phyloP scores from a whole-genome alignment of 352 stramenopile species.

The Phytophthora litchii region DNA sequence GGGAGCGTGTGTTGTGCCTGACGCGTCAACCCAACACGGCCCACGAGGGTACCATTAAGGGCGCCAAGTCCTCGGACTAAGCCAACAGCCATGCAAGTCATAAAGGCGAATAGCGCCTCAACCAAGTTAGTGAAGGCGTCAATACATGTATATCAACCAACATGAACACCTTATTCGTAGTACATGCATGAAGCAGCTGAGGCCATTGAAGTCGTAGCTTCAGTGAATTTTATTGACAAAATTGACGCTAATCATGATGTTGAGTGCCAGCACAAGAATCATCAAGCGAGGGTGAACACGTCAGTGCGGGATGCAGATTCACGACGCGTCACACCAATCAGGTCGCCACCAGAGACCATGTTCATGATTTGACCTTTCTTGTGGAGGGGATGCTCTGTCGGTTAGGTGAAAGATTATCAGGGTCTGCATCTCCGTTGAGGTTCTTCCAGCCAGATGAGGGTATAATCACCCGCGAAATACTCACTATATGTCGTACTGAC shows the following conservation, averaged over 20 bases:
- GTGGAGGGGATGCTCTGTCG: conserved; percentile 14
- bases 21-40: conserved; percentile 95
- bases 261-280: conserved; percentile 7
- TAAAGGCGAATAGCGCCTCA: conserved; percentile 21
- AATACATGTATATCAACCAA: conserved; percentile 36
- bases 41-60: conserved; percentile 45
- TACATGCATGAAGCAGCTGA: not conserved
- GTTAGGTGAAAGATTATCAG: conserved; percentile 9
- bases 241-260: conserved; percentile 9
- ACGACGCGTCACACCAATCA: conserved; percentile 15
- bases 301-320: not conserved
- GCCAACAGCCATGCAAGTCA: conserved; percentile 5
- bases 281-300: not conserved
- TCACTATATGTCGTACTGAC: not conserved
- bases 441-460: not conserved
- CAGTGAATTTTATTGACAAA: not conserved
- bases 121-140: conserved; percentile 9
- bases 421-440: not conserved
- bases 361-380: conserved; percentile 11
- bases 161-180: conserved; percentile 8
- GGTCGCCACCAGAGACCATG: not conserved
- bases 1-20: conserved; percentile 95
- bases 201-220: too few species aligned
- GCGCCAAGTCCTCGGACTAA: conserved; percentile 77
- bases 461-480: not conserved